Conservation (phyloP, 208 protist genomes). For the Trypanosoma theileri region DNA sequence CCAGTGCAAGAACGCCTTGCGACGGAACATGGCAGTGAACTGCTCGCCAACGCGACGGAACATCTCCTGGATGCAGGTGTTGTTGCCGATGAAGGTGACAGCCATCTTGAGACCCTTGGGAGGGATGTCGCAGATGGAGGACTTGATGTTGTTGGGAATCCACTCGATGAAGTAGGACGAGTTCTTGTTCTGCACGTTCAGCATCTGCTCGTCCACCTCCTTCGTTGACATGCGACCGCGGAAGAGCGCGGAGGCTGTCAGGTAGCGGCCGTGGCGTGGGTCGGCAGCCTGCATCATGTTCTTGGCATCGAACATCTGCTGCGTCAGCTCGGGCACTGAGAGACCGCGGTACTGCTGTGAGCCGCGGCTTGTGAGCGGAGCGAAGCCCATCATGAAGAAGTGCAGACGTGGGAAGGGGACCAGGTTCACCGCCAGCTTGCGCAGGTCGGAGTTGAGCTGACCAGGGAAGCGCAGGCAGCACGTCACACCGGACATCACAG, state of each 20-base stretch:
- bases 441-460: constrained; percentile 96
- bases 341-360: constrained; percentile 87
- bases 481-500: constrained; percentile 95
- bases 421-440: constrained; percentile 97
- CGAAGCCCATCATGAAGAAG: constrained; percentile 98
- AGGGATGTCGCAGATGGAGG: constrained; percentile 90
- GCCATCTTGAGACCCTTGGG: constrained; percentile 93
- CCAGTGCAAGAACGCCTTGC: constrained; percentile 99
- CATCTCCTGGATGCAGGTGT: constrained; percentile 93
- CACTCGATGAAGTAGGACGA: constrained; percentile 93
- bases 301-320: constrained; percentile 98
- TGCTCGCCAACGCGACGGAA: constrained; percentile 94
- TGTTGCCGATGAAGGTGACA: constrained; percentile 95
- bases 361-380: constrained; percentile 91
- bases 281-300: constrained; percentile 96
- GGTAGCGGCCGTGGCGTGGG: constrained; percentile 63
- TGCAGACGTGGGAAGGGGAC: constrained; percentile 98
- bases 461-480: constrained; percentile 97
- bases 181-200: constrained; percentile 96
- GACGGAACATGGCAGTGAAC: constrained; percentile 98
- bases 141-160: constrained; percentile 73
- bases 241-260: constrained; percentile 87
- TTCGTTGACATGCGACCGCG: constrained; percentile 95
- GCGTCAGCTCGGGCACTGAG: constrained; percentile 95
- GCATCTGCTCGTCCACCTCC: constrained; percentile 97